Conservation (phyloP, 2,329 filamentous ascomycete species). For the Epichloe amarillans region DNA sequence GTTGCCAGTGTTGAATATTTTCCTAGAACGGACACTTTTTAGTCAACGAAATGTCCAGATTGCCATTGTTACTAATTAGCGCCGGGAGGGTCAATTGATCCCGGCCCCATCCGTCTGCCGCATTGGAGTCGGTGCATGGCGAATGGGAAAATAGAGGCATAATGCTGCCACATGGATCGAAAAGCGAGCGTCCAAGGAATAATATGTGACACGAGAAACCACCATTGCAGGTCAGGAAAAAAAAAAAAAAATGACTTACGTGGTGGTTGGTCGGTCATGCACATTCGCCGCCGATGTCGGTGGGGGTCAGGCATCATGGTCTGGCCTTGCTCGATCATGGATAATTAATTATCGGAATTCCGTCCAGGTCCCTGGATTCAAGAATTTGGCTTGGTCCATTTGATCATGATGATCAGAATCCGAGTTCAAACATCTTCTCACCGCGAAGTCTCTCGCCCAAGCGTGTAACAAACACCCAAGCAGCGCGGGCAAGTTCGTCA, state of each 20-base stretch:
- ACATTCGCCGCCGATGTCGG: constrained; percentile 1
- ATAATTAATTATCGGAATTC: not conserved
- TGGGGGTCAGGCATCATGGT: not conserved
- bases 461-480: constrained; percentile 25
- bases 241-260: not conserved
- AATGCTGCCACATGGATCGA: not conserved
- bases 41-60: constrained; percentile 3
- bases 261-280: not conserved
- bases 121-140: not conserved
- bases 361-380: not conserved
- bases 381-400: not conserved
- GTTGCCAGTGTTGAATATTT: not conserved
- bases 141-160: not conserved
- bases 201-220: not conserved
- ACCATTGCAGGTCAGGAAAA: not conserved
- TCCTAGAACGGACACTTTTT: constrained; percentile 2
- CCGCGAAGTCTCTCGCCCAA: constrained; percentile 21
- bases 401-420: not conserved
- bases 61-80: not conserved
- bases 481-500: constrained; percentile 19
- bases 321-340: no score
- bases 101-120: not conserved
- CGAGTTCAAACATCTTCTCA: constrained; percentile 9
- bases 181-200: not conserved
- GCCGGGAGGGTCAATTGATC: not conserved